Base-by-base conservation (phyloP, 225 moss, liverwort and hornwort genomes). In the Anthoceros angustus region DNA sequence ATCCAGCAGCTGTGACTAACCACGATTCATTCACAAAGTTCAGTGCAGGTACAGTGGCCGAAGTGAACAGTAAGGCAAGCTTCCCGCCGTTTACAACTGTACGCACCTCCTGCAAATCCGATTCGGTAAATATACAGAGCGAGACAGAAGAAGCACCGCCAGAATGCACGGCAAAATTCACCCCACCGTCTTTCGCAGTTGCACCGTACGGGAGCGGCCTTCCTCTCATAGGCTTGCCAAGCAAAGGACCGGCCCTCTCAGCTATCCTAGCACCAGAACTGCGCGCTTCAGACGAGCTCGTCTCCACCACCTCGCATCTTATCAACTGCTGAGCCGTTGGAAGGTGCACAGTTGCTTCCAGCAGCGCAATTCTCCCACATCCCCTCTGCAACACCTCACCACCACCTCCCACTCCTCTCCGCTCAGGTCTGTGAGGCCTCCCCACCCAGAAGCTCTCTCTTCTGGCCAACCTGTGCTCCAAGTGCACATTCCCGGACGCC, bases 111-210 rank as follows among this genome's bases (percentile, higher is more conserved):
- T 87, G 84, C 74, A 87, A 74, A 72, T 91, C 84, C 67, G 69
- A 61, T 69, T 91, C 86, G 42, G 87, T 86, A 66, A 77, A 87
- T 5, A 91, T 74, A 69, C 91, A 91, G 63, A 91, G 70, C 42
- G 82, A 82, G 62, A 91, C 79, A 41, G 84, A 80, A 32, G 82
- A 82, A 69, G 87, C 91, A 61, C 91, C 86, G 60, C 86, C 79
- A 20, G 91, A 87, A 75, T 87, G 83, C 73, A 91, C 84, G 43
- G 91, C 82, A 66, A 91, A 91, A 70, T 91, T 91, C 24, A 91
- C 82, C 40, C 91, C 91, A 70, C 80, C 82, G 40, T 84, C 79
- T 69, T 70, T 75, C 12, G 77, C 79, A 39, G 79, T 76, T 12
- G 91, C 83, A 42, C 91, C 91, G 72, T 84, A 87, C 0, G 91